A percentile compares a stretch with the other conserved stretches of the same genome.
These are phyloP conservation scores for Skeletonema potamos DNA, from an alignment of 108 stramenopile genomes.

Conservation along the genomic window DNA sequence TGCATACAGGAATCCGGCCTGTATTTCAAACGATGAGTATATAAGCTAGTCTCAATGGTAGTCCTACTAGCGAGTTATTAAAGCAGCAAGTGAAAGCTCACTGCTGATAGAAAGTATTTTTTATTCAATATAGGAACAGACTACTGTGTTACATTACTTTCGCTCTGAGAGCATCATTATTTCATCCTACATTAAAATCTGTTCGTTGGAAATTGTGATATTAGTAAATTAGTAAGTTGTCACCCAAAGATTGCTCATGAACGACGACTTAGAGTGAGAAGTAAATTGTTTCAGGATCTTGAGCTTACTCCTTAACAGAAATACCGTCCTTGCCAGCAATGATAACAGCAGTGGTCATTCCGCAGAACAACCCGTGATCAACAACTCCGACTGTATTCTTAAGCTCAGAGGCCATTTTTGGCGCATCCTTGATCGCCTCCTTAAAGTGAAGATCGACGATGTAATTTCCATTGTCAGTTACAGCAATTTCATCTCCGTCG, in stretches of 20 bases:
- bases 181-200: neutral
- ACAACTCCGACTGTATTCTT: constrained; percentile 97
- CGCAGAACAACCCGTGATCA: constrained; percentile 97
- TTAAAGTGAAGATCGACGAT: constrained; percentile 98
- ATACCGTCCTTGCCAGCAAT: constrained; percentile 96
- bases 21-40: too few relatives aligned
- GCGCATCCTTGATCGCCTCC: constrained; percentile 88
- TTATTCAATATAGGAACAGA: neutral
- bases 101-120: neutral
- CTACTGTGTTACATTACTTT: neutral
- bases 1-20: neutral
- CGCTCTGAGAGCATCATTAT: neutral
- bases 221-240: neutral
- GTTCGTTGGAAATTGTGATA: neutral
- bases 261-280: neutral
- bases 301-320: constrained; percentile 70
- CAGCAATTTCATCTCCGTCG: constrained; percentile 95
- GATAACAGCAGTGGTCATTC: constrained; percentile 96
- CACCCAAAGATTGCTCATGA: neutral
- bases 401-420: constrained; percentile 79
- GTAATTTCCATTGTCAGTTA: constrained; percentile 99
- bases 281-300: neutral
- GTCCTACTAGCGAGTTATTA: too few relatives aligned
- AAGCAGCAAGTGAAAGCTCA: too few relatives aligned
- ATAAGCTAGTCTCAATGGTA: too few relatives aligned